Evolutionary conservation across 2,329 filamentous ascomycete genomes (phyloP), one percentile per base, ranked within the genome.

Genomic region (Blastomyces parvus): DNA sequence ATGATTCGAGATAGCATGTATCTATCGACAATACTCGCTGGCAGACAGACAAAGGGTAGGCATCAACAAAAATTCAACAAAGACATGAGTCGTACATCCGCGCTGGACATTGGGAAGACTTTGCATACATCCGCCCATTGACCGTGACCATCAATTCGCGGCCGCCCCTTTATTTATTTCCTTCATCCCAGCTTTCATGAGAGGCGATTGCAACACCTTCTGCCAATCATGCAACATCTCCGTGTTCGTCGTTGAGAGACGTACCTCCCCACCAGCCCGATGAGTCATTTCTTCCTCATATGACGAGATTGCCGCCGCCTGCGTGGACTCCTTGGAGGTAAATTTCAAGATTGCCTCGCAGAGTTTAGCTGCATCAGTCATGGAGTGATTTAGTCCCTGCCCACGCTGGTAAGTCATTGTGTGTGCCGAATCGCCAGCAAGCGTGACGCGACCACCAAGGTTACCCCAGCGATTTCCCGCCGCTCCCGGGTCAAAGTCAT

Each of bases 181-280:
- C 13, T 60, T 64, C 48, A 65, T 33, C 7, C 64, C 64, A 17
- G 53, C 22, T 22, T 55, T 65, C 30, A 64, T 42, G 17, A 65
- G 62, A 17, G 62, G 63, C 62, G 60, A 69, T 48, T 66, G 59
- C 27, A 66, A 38, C 22, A 73, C 67, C 60, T 67, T 68, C 33
- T 70, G 59, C 72, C 71, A 74, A 59, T 81, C 74, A 68, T 82
- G 79, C 44, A 82, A 66, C 75, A 81, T 80, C 63, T 72, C 68
- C 14, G 76, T 78, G 66, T 81, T 81, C 63, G 73, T 70, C 30
- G 77, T 72, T 36, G 77, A 79, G 7, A 77, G 67, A 25, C 72
- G 68, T 61, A 81, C 79, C 67, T 82, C 80, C 40, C 75, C 74
- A 9, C 74, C 75, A 14, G 74, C 76, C 48, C 79, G 72, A n/a